Base-by-base conservation (phyloP, 2,329 filamentous ascomycete genomes). In the Metarhizium sp. region DNA sequence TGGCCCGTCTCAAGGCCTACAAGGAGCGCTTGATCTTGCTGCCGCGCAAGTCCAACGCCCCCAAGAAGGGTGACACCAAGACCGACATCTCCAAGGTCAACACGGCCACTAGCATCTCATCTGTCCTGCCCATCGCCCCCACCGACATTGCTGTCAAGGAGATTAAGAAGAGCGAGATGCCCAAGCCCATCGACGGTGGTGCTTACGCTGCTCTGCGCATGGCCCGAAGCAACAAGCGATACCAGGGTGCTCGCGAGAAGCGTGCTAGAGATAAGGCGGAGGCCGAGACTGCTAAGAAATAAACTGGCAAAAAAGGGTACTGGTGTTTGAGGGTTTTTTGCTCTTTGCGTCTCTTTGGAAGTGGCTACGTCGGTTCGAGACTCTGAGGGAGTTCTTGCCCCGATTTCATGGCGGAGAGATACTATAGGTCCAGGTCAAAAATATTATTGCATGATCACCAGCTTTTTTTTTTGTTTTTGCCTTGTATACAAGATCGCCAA, bases 1-100 rank as follows among this genome's bases (percentile, higher is more conserved):
- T 99, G 69, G 88, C 88, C 76, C 94, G 94, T 73, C 90, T 99
- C 73, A 92, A 96, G 85, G 90, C 90, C 75, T 99, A 96, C 91
- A 89, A 88, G 81, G 85, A 87, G 73, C 90, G 91, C 73, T 81
- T 99, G 72, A 96, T 99, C 75, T 85, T 99, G 74, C 96, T 99
- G 84, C 94, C 94, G 74, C 90, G 91, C 83, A 91, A 90, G 79
- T 85, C 85, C 74, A 92, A 92, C 79, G 86, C 94, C 79, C 84
- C 87, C 79, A 96, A 96, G 90, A 87, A 88, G 75, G 89, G 89
- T 75, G 90, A 96, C 78, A 87, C 87, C 75, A 89, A 89, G 73
- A 88, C 92, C 86, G 85, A 94, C 78, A 70, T 80, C 64, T 76
- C 75, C 72, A 87, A 85, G 68, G 83, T 84, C 73, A 76, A 81